phyloP scores from a whole-genome alignment of 176 grass and related monocot genomes.

The Rhynchospora breviuscula region DNA sequence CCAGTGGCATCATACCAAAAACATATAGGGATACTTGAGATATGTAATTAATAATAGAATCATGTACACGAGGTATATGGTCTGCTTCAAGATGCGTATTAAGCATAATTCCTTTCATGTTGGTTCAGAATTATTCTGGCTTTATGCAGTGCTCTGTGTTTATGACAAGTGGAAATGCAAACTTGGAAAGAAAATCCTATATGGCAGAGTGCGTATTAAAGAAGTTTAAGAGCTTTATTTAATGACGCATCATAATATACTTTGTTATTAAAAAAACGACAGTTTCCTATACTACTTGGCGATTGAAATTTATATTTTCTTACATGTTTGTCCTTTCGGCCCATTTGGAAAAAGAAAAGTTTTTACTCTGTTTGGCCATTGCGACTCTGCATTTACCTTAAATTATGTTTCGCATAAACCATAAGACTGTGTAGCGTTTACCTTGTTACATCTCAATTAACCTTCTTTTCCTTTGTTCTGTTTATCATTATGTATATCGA shows the following conservation, averaged over 20 bases:
- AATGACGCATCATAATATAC: neutral
- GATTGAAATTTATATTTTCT: neutral
- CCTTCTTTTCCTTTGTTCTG: neutral
- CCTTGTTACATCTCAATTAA: neutral
- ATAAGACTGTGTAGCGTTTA: neutral
- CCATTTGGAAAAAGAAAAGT: neutral
- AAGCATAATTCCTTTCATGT: neutral
- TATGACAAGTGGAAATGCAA: slow-evolving; percentile 5
- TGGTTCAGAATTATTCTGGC: neutral
- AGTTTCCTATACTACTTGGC: neutral
- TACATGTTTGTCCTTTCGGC: neutral
- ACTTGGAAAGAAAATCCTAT: neutral
- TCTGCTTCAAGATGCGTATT: neutral
- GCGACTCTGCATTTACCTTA: neutral
- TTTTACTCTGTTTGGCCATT: neutral
- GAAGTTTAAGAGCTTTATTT: neutral
- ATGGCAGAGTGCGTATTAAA: neutral
- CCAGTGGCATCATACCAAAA: neutral
- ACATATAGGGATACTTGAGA: neutral
- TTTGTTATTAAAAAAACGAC: neutral
- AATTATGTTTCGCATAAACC: neutral
- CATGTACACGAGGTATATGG: neutral
- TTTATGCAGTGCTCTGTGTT: neutral
- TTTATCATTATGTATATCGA: neutral
- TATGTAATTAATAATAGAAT: neutral